These are phyloP conservation scores for Corymbia calophylla DNA, from an alignment of 441 rosid genomes.

Conservation along the genomic window DNA sequence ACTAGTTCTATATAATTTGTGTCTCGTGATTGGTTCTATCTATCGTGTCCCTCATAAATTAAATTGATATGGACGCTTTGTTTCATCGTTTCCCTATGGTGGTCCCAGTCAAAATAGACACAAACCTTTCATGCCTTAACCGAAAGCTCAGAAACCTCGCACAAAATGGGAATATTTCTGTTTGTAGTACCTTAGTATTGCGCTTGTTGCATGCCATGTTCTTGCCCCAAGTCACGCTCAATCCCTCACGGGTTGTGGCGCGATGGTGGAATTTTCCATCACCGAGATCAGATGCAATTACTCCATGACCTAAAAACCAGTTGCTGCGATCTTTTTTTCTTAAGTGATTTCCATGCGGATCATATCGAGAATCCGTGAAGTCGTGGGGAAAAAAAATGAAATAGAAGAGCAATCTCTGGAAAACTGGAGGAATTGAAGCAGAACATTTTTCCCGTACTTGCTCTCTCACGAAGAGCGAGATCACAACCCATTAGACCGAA, in stretches of 20 bases:
- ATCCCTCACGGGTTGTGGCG: neutral
- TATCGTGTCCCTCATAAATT: fast-evolving
- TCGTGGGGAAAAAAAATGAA: neutral
- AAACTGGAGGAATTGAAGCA: neutral
- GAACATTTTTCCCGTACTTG: neutral
- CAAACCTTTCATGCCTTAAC: neutral
- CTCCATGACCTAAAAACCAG: neutral
- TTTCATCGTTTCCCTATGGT: neutral
- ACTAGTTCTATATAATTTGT: neutral
- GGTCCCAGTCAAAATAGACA: neutral
- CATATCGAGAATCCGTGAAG: neutral
- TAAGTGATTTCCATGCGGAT: neutral
- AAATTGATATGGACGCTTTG: neutral
- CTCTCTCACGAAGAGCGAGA: neutral
- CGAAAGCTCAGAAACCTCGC: neutral
- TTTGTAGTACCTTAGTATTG: neutral
- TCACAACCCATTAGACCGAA: neutral
- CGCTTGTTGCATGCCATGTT: neutral
- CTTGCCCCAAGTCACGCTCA: neutral
- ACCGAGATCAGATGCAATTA: neutral
- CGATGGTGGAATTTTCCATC: neutral
- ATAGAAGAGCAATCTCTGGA: neutral
- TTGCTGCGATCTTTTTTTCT: neutral
- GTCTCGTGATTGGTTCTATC: neutral
- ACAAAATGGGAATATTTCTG: neutral